Percentiles rank a stretch among this genome's conserved stretches.
phyloP scores from a whole-genome alignment of 805 yeast genomes.

The Saccharomyces eubayanus region DNA sequence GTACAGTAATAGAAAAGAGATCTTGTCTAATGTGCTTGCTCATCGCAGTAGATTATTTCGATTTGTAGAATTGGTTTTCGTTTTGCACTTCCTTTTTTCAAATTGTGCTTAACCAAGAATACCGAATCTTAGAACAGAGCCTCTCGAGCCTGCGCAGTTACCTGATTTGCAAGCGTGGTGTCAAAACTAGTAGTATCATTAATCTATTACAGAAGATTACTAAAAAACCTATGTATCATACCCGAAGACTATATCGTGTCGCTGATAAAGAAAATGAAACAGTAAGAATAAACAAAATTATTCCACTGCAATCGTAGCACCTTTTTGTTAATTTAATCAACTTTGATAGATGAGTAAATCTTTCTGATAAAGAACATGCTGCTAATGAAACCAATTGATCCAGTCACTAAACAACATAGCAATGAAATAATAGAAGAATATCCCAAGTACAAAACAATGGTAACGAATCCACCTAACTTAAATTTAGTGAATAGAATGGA shows the following conservation, averaged over 20 bases:
- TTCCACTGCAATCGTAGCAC: not conserved
- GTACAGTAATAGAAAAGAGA: too few species aligned
- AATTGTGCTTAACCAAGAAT: too few species aligned
- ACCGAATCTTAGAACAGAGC: too few species aligned
- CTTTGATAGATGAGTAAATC: slow-evolving; percentile 79
- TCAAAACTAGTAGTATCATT: too few species aligned
- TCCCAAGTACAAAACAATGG: slow-evolving; percentile 73
- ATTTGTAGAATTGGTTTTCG: too few species aligned
- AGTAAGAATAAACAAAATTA: not conserved
- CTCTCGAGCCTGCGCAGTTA: too few species aligned
- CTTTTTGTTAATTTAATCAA: slow-evolving; percentile 43
- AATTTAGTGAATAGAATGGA: slow-evolving; percentile 67
- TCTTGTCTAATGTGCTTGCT: too few species aligned
- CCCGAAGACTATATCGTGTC: not conserved
- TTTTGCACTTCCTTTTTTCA: too few species aligned
- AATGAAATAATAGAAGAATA: slow-evolving; percentile 67
- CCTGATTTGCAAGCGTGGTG: too few species aligned
- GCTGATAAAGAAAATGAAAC: not conserved
- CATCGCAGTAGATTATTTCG: too few species aligned
- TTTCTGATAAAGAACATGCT: slow-evolving; percentile 64
- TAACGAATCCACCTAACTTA: slow-evolving; percentile 62
- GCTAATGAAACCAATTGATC: slow-evolving; percentile 76
- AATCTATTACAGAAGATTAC: not conserved
- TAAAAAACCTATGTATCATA: not conserved
- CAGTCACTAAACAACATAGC: slow-evolving; percentile 73